Conservation (phyloP, 305 asterid genomes). For the Ilex paraguariensis region DNA sequence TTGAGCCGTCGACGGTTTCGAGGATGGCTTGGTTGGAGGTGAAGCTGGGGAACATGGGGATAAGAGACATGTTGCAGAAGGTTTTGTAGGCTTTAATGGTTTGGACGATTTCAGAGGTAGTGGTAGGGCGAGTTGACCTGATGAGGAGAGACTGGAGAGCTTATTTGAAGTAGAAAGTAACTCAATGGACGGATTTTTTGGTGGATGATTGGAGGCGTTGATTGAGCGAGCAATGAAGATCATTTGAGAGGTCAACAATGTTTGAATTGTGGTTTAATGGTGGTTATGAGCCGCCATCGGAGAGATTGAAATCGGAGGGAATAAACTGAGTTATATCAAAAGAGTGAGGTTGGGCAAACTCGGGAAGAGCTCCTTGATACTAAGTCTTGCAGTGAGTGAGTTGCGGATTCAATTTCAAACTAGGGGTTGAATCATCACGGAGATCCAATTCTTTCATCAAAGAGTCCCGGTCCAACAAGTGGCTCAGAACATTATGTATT, state of each 20-base stretch:
- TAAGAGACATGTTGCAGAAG: constrained; percentile 71
- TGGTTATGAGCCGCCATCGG: constrained; percentile 31
- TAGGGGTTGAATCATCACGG: constrained; percentile 50
- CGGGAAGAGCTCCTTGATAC: constrained; percentile 25
- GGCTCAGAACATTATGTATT: constrained; percentile 36
- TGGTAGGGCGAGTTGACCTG: constrained; percentile 34
- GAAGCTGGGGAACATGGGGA: constrained; percentile 88
- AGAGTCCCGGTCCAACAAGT: constrained; percentile 70
- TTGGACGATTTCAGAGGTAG: constrained; percentile 54
- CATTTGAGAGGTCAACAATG: constrained; percentile 21
- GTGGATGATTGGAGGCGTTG: constrained; percentile 58
- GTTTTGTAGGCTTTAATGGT: constrained; percentile 67
- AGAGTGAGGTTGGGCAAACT: constrained; percentile 32
- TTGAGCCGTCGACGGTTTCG: constrained; percentile 63
- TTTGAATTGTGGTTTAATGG: constrained; percentile 12
- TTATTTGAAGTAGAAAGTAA: constrained; percentile 91
- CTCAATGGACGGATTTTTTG: constrained; percentile 74
- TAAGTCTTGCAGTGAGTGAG: constrained; percentile 17
- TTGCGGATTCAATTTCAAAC: constrained; percentile 24
- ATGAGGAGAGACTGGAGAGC: constrained; percentile 76
- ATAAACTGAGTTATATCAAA: constrained; percentile 47
- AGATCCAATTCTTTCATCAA: constrained; percentile 54
- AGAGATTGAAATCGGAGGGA: constrained; percentile 36
- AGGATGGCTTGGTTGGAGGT: constrained; percentile 90
- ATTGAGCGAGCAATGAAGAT: constrained; percentile 49